Evolutionary conservation across 192 early-diverging fungal genomes (phyloP), one percentile per base, ranked within the genome.

Genomic region (Coemansia sp.): DNA sequence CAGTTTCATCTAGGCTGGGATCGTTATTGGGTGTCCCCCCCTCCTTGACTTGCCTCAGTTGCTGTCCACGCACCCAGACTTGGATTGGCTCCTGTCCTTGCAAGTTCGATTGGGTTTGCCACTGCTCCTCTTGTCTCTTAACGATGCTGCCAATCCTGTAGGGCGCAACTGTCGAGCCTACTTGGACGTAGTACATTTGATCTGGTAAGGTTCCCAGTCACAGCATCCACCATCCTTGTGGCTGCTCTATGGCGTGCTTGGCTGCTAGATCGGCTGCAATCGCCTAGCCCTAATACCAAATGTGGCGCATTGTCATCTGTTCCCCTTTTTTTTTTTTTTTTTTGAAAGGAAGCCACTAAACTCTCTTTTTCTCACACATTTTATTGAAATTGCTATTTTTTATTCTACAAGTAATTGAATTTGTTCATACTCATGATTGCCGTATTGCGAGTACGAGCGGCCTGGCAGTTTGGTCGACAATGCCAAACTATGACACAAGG

Each of bases 381-480:
- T 49, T 9, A 24, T 20, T 10, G 22, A 57, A 41, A 43, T 43
- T 43, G 11, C 42, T 54, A 64, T 63, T 61, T 49, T 33, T 10
- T 29, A 29, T 46, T 31, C 15, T 47, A 16, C 51, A 7, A 38
- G 5, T 38, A 38, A 38, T 20, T 22, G 10, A 57, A 40, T 12
- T 42, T 42, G 9, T 5, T 33, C 47, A 38, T 52, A 9, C 6
- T 16, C 29, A 60, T 60, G 57, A 31, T 60, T 60, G 27, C 31
- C n/a, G 31, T 34, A n/a, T 31, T 33, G 57, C 57, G 57, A 34
- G 57, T 60, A 60, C 57, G 57, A 36, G 42, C 20, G 57, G 57
- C 59, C 57, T 34, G 57, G 12, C 27, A 60, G 31, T 13, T 60
- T 10, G 57, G 31, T 16, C 57, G 18, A 31, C 57, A 60, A 18